phyloP scores from a whole-genome alignment of 345 rosid species.

The Cardamine resedifolia region DNA sequence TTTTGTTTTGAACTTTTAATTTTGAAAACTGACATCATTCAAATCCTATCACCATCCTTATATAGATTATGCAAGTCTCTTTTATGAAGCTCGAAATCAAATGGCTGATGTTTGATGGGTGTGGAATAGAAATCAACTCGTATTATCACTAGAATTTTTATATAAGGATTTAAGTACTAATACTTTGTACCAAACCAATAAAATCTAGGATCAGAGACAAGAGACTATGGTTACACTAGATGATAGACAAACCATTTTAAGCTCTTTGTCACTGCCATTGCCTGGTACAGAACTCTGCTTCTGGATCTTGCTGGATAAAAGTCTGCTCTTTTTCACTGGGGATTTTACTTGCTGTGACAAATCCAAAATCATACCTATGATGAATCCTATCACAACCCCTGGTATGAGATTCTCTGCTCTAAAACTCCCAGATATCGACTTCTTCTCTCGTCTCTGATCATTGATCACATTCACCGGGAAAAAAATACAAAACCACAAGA shows the following conservation, averaged over 20 bases:
- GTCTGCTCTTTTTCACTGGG: conserved; percentile 53
- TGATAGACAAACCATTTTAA: conserved; percentile 63
- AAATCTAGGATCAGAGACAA: background rate
- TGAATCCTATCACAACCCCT: conserved; percentile 80
- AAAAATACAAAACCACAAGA: background rate
- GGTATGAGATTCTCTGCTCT: conserved; percentile 77
- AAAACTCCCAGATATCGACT: conserved; percentile 63
- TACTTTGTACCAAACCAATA: background rate
- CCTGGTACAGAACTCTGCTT: conserved; percentile 41
- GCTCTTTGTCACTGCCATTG: conserved; percentile 55
- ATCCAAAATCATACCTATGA: conserved; percentile 75
- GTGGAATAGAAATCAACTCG: background rate
- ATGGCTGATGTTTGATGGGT: background rate
- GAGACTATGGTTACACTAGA: background rate
- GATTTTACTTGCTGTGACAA: conserved; percentile 52
- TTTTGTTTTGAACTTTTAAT: background rate
- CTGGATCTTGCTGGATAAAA: conserved; percentile 56
- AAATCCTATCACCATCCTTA: background rate
- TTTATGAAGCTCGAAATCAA: background rate
- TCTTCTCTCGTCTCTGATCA: conserved; percentile 52
- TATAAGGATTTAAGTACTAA: background rate
- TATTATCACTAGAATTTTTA: background rate
- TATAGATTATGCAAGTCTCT: too few species aligned
- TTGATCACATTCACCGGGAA: conserved; percentile 41
- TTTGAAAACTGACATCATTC: conserved; percentile 11